Conservation (phyloP, 345 rosid genomes). For the Arabidopsis thaliana region DNA sequence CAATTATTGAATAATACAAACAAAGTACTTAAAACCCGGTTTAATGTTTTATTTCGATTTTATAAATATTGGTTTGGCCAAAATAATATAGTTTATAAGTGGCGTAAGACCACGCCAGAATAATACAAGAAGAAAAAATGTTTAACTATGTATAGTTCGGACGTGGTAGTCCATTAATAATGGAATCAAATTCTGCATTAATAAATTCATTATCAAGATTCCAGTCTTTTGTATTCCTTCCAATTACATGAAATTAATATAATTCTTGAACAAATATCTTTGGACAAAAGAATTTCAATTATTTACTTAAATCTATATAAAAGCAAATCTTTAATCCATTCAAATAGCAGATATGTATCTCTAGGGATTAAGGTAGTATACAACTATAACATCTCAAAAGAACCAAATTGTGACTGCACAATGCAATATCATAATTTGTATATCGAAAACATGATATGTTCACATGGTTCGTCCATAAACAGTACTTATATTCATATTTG, state of each 20-base stretch:
- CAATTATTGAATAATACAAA: conserved; percentile 13
- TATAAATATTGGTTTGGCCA: not conserved
- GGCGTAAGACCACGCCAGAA: conserved; percentile 42
- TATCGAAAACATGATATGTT: not conserved
- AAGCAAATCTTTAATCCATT: conserved; percentile 17
- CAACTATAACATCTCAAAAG: not conserved
- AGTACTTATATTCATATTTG: not conserved
- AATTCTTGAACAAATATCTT: conserved; percentile 16
- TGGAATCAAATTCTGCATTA: conserved; percentile 46
- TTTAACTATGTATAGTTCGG: conserved; percentile 38
- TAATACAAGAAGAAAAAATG: conserved; percentile 19
- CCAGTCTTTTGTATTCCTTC: conserved; percentile 29
- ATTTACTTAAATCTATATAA: conserved; percentile 20
- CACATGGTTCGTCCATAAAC: conserved; percentile 10
- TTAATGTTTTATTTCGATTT: conserved; percentile 25
- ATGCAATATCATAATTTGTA: not conserved
- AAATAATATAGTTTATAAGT: conserved; percentile 35
- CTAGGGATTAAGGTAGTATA: not conserved
- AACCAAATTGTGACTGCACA: not conserved
- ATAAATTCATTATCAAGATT: conserved; percentile 37
- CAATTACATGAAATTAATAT: conserved; percentile 22
- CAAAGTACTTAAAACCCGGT: conserved; percentile 45
- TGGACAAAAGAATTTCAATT: not conserved
- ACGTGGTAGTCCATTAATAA: conserved; percentile 46
- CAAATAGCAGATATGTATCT: not conserved